Base-by-base conservation (phyloP, 129 eudicot genomes). In the Flaveria robusta region DNA sequence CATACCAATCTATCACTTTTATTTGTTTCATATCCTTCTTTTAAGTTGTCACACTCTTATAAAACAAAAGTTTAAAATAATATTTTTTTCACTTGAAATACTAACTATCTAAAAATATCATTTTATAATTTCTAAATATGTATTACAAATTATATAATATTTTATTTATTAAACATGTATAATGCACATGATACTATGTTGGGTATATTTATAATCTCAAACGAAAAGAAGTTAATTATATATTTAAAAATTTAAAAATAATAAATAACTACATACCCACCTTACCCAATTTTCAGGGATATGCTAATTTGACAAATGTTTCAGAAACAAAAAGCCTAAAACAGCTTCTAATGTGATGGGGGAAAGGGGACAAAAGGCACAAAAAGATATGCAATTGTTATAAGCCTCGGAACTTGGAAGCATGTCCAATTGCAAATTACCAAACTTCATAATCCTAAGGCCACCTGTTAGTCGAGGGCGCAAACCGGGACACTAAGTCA, bases 281-380 rank as follows among this genome's bases (percentile, higher is more conserved):
- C 63, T 37, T 60, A 47, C 77, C 81, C 29, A 24, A 43, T 71
- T 71, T 63, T 71, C 73, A 60, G 73, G 66, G 82, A 71, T 71
- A 54, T 71, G 73, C 58, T 19, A 37, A 62, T 22, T 71, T 79
- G 72, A 79, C 77, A 14, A 19, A 24, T 79, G 78, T 79, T 78
- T 65, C 22, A 10, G 7, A 49, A 23, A 55, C 42, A 43, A 71
- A 78, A 77, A 1, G 37, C 77, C 51, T 24, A 59, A 78, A 64
- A 64, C 11, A 16, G 83, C 50, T 64, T 70, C 41, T 51, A 2
- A 2, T 72, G 74, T 64, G 58, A 72, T 5, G 49, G 34, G 18
- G 24, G 22, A n/a, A 64, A 9, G 78, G 83, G 51, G 72, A 24
- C 68, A 51, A 62, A 50, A 34, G 78, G 74, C 78, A 50, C 68